Base-by-base conservation (phyloP, 148 eudicot species). In the Gaultheria prostrata region DNA sequence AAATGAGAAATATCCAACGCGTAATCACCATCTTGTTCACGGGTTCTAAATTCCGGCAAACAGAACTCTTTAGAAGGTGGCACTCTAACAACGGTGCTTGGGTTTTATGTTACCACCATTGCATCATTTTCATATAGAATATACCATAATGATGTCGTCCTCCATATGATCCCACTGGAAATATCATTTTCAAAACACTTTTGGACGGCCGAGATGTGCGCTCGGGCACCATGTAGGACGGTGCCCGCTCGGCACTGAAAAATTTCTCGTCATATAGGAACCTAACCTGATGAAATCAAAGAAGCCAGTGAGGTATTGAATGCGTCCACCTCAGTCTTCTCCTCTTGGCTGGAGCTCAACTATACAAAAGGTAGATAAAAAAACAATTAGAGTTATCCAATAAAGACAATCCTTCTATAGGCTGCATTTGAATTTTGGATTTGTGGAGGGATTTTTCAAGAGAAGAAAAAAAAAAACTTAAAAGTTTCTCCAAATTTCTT, bases 271-370 rank as follows among this genome's bases (percentile, higher is more conserved):
- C n/a, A n/a, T n/a, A n/a, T 1, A 73, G 5, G 14, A 33, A 39
- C 33, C 85, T 73, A 57, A 97, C 99, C 98, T 54, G 94, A 95
- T 39, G 96, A 86, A 86, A 93, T 92, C 82, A 97, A 87, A 79
- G 94, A 83, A 35, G 89, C 85, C 21, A 97, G 87, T 17, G 95
- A 97, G 86, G 89, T 75, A 85, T 93, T 93, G 86, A 97, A 93
- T 28, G 85, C 24, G 45, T 93, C 94, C 48, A 90, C 92, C 89
- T 91, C 92, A 17, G 90, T 86, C 87, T 90, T 92, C 88, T 92
- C 98, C 86, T 97, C 98, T 33, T 91, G 90, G 84, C 90, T 88
- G 21, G 86, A 91, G 83, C 90, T 92, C 83, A 97, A 87, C 99
- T 97, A 87, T 85, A 53, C 50, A 76, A 70, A 79, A 54, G 13